Evolutionary conservation across 805 yeast genomes (phyloP).

Genomic region (Pachysolen tannophilus): DNA sequence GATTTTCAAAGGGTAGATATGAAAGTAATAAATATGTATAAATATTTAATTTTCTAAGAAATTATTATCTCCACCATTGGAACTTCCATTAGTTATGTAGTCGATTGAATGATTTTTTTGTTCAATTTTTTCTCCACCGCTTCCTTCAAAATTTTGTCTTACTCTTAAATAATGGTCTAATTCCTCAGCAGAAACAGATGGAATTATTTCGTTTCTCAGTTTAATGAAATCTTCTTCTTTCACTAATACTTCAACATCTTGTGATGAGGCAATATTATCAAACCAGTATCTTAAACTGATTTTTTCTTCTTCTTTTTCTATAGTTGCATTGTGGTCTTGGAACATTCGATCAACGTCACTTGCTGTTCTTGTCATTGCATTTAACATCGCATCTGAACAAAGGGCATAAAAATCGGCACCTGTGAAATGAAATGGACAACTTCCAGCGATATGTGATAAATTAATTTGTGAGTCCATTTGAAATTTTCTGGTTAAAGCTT

Average conservation of each 20-base stretch:
- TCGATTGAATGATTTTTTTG: no score
- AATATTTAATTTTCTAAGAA: no score
- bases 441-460: conserved; percentile 47
- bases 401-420: conserved; percentile 98
- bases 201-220: conserved; percentile 63
- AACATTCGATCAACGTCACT: conserved; percentile 63
- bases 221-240: conserved; percentile 66
- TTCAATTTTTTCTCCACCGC: conserved; percentile 25
- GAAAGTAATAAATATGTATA: no score
- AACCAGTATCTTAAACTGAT: conserved; percentile 85
- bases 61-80: no score
- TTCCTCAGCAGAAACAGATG: conserved; percentile 86
- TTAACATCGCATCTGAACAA: conserved; percentile 91
- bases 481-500: conserved; percentile 85
- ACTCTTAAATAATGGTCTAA: conserved; percentile 72
- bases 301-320: conserved; percentile 26
- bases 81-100: no score
- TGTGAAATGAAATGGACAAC: conserved; percentile 84
- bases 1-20: conserved; percentile 18
- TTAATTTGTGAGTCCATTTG: conserved; percentile 52
- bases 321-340: conserved; percentile 34
- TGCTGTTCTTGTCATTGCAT: conserved; percentile 92
- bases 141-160: conserved; percentile 75
- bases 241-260: conserved; percentile 65
- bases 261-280: conserved; percentile 62